Percentiles rank a stretch among this genome's conserved stretches.
Conservation (phyloP, 2,329 filamentous ascomycete genomes). For the Aspergillus alliaceus region DNA sequence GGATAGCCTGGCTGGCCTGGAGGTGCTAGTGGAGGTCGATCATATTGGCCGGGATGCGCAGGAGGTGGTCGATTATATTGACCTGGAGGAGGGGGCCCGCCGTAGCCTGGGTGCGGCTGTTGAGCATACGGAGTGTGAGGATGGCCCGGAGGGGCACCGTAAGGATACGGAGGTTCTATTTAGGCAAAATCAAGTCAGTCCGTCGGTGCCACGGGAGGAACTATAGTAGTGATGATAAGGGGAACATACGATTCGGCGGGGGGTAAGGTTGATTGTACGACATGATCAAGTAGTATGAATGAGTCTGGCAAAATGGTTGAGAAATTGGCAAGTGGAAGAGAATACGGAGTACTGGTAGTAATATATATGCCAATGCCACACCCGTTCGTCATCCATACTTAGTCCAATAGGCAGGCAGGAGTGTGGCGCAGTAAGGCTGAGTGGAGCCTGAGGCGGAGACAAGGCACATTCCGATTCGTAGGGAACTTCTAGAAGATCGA, state of each 20-base stretch:
- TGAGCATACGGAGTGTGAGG: slow-evolving; percentile 27
- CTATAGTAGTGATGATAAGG: no score
- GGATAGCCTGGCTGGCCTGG: slow-evolving; percentile 32
- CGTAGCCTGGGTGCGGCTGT: slow-evolving; percentile 15
- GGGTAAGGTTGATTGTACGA: not conserved
- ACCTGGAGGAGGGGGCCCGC: slow-evolving; percentile 24
- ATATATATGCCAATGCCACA: not conserved
- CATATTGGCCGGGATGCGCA: slow-evolving; percentile 12
- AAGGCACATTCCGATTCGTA: not conserved
- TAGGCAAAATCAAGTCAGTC: not conserved
- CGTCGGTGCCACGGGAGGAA: no score
- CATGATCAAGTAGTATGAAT: not conserved
- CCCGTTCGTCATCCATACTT: not conserved
- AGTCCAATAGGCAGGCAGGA: not conserved
- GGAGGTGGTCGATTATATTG: slow-evolving; percentile 9
- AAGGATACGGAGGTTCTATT: slow-evolving; percentile 28
- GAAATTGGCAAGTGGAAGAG: no score
- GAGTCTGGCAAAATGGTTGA: no score
- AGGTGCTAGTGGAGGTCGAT: slow-evolving; percentile 22
- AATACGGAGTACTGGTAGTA: not conserved
- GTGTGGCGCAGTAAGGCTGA: slow-evolving; percentile 1
- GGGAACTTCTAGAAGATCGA: not conserved
- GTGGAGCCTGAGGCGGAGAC: not conserved
- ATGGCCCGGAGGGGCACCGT: slow-evolving; percentile 23
- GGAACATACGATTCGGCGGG: not conserved